Percentiles rank a stretch among this genome's conserved stretches.
Conservation (phyloP, 495 filamentous ascomycete genomes). For the Tuber melanosporum region DNA sequence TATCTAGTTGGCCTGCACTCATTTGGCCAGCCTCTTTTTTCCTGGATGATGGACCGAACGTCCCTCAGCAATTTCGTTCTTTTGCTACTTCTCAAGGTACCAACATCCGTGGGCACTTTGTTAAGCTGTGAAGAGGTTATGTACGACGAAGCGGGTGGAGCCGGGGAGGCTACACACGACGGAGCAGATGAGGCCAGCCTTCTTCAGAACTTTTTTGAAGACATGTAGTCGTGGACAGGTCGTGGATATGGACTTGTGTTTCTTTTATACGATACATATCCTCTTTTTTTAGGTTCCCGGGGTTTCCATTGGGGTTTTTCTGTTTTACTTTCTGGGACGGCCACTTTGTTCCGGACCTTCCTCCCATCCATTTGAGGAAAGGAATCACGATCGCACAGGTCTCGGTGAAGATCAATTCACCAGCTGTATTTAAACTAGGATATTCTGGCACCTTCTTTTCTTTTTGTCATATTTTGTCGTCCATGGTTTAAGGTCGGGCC, state of each 20-base stretch:
- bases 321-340: slow-evolving; percentile 5
- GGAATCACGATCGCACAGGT: not conserved
- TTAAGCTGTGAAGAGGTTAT: not conserved
- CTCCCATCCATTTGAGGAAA: slow-evolving; percentile 1
- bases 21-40: not conserved
- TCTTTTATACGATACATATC: slow-evolving; percentile 4
- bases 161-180: not conserved
- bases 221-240: not conserved
- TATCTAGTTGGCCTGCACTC: not conserved
- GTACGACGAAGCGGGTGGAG: not conserved
- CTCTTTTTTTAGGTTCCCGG: not conserved
- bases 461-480: not conserved
- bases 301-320: slow-evolving; percentile 4
- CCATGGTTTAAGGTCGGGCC: not conserved
- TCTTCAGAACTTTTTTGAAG: not conserved
- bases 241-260: slow-evolving; percentile 2
- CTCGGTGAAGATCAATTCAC: not conserved
- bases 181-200: not conserved
- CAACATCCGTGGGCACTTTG: not conserved
- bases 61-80: not conserved
- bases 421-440: slow-evolving; percentile 2
- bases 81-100: not conserved
- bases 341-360: not conserved
- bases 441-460: not conserved
- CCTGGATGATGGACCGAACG: not conserved